Conservation (phyloP, 208 protist genomes). For the Leishmania mexicana region DNA sequence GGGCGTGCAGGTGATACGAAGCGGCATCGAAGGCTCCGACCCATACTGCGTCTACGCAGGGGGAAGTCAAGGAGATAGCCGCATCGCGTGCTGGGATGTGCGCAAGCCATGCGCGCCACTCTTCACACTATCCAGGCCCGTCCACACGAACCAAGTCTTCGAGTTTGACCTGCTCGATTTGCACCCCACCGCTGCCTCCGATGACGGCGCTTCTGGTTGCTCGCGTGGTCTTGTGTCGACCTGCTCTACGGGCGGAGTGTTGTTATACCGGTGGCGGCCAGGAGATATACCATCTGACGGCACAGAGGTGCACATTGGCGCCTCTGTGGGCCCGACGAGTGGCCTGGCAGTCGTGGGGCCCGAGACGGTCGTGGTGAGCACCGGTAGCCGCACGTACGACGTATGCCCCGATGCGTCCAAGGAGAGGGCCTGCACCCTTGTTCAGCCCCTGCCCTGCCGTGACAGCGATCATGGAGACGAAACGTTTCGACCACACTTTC, state of each 20-base stretch:
- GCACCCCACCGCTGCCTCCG: background rate
- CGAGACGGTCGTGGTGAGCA: slow-evolving; percentile 21
- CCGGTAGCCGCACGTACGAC: slow-evolving; percentile 14
- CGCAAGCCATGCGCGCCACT: slow-evolving; percentile 40
- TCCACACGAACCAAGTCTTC: slow-evolving; percentile 53
- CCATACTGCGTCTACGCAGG: slow-evolving; percentile 26
- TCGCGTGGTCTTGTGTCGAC: slow-evolving; percentile 42
- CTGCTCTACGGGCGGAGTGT: slow-evolving; percentile 42
- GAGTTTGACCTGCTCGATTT: slow-evolving; percentile 45
- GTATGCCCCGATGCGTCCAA: background rate
- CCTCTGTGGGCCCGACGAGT: slow-evolving; percentile 22
- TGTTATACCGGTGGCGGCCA: slow-evolving; percentile 36
- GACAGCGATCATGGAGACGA: background rate
- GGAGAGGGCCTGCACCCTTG: background rate
- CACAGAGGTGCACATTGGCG: background rate
- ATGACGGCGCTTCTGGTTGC: background rate
- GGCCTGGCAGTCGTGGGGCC: slow-evolving; percentile 17
- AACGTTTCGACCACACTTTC: background rate
- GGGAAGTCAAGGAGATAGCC: slow-evolving; percentile 37
- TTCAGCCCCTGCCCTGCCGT: background rate
- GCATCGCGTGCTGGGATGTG: slow-evolving; percentile 76
- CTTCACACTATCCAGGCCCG: slow-evolving; percentile 24
- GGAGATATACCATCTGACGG: slow-evolving; percentile 3
- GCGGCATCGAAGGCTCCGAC: slow-evolving; percentile 20
- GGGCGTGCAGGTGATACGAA: slow-evolving; percentile 29